These are phyloP conservation scores for Draba incana DNA, from an alignment of 345 rosid genomes.

Conservation along the genomic window DNA sequence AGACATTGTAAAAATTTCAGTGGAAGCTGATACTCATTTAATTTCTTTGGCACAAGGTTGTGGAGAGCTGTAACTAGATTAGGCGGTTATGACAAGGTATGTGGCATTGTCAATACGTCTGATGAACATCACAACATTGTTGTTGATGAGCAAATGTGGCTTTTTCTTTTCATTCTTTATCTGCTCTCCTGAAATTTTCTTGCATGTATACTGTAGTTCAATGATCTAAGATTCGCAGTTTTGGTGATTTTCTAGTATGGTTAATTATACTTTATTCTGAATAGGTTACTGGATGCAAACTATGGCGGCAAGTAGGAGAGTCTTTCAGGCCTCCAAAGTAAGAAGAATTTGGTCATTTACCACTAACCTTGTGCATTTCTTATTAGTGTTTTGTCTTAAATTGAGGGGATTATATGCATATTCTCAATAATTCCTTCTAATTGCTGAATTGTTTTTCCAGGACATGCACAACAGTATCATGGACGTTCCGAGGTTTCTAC, in stretches of 20 bases:
- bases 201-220: slow-evolving; percentile 8
- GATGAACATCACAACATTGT: slow-evolving; percentile 17
- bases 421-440: slow-evolving; percentile 24
- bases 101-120: slow-evolving; percentile 33
- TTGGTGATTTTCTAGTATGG: neutral
- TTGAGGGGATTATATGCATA: neutral
- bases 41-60: slow-evolving; percentile 52
- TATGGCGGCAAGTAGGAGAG: slow-evolving; percentile 97
- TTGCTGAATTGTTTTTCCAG: slow-evolving; percentile 46
- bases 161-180: neutral
- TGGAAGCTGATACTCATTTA: slow-evolving; percentile 30
- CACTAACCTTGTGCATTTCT: slow-evolving; percentile 16
- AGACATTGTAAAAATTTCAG: slow-evolving; percentile 10
- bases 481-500: slow-evolving; percentile 95
- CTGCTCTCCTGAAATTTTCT: neutral
- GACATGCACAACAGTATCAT: slow-evolving; percentile 95
- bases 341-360: slow-evolving; percentile 42
- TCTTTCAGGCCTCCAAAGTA: slow-evolving; percentile 97
- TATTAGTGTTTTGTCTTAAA: slow-evolving; percentile 22
- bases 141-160: slow-evolving; percentile 3
- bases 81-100: slow-evolving; percentile 96
- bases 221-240: neutral
- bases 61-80: slow-evolving; percentile 85
- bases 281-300: slow-evolving; percentile 83
- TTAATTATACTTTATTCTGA: slow-evolving; percentile 27